These are phyloP conservation scores for Aschersonia sp. DNA, from an alignment of 2,329 filamentous ascomycete species.

Conservation along the genomic window DNA sequence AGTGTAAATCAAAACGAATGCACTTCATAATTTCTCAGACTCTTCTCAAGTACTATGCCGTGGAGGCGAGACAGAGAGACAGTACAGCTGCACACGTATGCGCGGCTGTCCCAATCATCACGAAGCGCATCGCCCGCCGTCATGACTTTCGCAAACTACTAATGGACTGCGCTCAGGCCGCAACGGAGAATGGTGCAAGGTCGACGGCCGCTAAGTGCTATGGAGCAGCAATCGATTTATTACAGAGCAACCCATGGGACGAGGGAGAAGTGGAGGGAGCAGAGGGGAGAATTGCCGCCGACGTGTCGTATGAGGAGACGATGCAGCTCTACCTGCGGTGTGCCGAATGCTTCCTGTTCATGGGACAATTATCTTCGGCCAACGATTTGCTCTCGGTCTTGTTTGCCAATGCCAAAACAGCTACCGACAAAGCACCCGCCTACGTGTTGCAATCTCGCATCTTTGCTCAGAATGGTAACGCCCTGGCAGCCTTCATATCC, in stretches of 20 bases:
- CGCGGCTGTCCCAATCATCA: conserved; percentile 62
- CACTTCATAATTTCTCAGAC: conserved; percentile 80
- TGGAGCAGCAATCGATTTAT: conserved; percentile 57
- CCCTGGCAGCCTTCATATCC: conserved; percentile 50
- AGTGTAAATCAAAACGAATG: conserved; percentile 64
- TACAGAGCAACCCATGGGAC: conserved; percentile 69
- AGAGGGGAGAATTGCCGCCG: conserved; percentile 24
- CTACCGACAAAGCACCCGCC: conserved; percentile 70
- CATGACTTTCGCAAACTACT: conserved; percentile 61
- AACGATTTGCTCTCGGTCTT: conserved; percentile 54
- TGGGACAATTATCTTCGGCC: conserved; percentile 56
- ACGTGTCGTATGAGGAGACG: conserved; percentile 78
- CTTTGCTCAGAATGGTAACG: conserved; percentile 59
- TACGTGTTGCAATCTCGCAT: conserved; percentile 76
- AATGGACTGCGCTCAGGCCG: conserved; percentile 62
- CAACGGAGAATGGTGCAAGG: conserved; percentile 69
- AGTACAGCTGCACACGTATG: conserved; percentile 72
- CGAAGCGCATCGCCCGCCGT: conserved; percentile 43
- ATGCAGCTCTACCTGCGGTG: conserved; percentile 64
- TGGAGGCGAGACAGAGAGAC: conserved; percentile 51
- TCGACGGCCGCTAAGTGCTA: conserved; percentile 76
- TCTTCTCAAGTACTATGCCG: conserved; percentile 55
- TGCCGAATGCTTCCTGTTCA: conserved; percentile 71
- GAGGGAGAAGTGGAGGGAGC: conserved; percentile 24
- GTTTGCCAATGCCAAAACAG: conserved; percentile 53